Base-by-base conservation (phyloP, 495 filamentous ascomycete genomes). In the Pyrenula massariospora region DNA sequence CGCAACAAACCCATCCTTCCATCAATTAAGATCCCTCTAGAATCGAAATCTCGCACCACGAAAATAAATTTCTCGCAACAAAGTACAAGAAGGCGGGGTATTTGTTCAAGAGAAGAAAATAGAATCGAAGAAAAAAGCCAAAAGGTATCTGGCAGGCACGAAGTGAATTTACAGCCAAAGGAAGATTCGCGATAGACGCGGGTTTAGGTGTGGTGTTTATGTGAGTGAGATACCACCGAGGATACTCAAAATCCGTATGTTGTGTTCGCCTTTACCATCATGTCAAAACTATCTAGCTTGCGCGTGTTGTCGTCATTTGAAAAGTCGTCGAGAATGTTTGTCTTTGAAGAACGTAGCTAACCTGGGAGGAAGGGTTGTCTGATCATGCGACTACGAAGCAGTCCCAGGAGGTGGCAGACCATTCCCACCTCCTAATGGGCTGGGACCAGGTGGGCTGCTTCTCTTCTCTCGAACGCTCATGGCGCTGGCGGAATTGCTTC, bases 401-500 rank as follows among this genome's bases (percentile, higher is more conserved):
- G 31, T 42, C 31, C 31, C 31, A 8, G 31, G 31, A 42, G 31
- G 31, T 42, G 31, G 31, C 31, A 42, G 31, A 42, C 31, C 31
- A 15, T 42, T 42, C 31, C 31, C 3, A 60, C 58, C 11, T 51
- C 52, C 66, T 42, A 76, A 56, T 24, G 81, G 81, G 66, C 85
- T 87, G 8, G 78, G 77, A 25, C 80, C 79, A 0, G 79, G 75
- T 51, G 81, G 79, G 52, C 69, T 77, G 49, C 70, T 68, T 49
- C 80, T 65, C 61, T 74, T 73, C 21, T 65, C 72, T 25, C 62
- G 69, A 22, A 71, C 59, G 31, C 31, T 42, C 31, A 42, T 42
- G 12, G 74, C 65, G 42, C 73, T 74, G 21, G 76, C 71, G 8
- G 77, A 74, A 63, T 77, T 81, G 59, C 76, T 77, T 52, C 77